Percentiles rank a stretch among this genome's conserved stretches.
These are phyloP conservation scores for Colletotrichum viniferum DNA, from an alignment of 2,329 filamentous ascomycete species.

Conservation along the genomic window DNA sequence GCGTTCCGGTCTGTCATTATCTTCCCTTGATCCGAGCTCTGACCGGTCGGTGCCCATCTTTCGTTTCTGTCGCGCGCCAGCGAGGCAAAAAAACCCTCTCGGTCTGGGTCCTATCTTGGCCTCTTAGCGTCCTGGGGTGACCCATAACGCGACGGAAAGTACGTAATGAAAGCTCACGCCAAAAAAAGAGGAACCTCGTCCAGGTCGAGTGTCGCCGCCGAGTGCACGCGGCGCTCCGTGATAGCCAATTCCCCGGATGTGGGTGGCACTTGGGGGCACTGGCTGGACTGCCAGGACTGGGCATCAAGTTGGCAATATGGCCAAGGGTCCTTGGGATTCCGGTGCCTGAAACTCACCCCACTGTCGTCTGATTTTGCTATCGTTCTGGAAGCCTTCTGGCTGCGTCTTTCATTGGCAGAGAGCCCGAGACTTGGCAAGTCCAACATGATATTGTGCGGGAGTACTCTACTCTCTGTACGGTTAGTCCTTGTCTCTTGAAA, in stretches of 20 bases:
- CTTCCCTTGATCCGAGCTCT: not conserved
- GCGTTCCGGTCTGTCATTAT: conserved; percentile 15
- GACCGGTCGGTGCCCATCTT: not conserved
- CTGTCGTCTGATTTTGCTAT: conserved; percentile 2
- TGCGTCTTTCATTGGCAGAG: not conserved
- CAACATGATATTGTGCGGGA: not conserved
- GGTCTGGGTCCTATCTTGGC: conserved; percentile 17
- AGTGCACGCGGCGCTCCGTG: not conserved
- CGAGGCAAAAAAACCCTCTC: not conserved
- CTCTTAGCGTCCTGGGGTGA: not conserved
- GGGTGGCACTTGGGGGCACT: not conserved
- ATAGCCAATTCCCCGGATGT: conserved; percentile 8
- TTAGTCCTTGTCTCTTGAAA: not conserved
- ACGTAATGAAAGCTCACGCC: conserved; percentile 11
- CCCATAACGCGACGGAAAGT: conserved; percentile 6
- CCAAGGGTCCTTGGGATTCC: not conserved
- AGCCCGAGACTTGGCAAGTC: not conserved
- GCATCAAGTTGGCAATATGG: not conserved
- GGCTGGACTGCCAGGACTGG: not conserved
- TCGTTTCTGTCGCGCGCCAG: not conserved
- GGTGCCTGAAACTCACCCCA: conserved; percentile 5
- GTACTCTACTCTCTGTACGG: not conserved
- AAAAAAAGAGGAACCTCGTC: not conserved
- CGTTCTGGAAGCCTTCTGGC: not conserved
- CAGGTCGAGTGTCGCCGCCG: not conserved